phyloP scores from a whole-genome alignment of 2,329 filamentous ascomycete species.

The Aspergillus tanneri region DNA sequence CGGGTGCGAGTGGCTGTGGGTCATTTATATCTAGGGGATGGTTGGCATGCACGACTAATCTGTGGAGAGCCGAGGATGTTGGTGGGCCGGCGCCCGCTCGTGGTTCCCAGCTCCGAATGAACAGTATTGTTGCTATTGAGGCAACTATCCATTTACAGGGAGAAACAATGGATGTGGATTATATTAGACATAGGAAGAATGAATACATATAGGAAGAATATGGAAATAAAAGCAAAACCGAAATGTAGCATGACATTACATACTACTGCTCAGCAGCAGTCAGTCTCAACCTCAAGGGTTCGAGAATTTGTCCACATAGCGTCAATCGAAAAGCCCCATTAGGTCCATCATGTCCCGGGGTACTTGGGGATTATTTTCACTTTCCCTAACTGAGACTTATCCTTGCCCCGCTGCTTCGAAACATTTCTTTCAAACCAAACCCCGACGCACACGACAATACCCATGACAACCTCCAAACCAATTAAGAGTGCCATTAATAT shows the following conservation, averaged over 20 bases:
- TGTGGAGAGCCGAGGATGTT: background rate
- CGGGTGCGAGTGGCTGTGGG: background rate
- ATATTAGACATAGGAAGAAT: background rate
- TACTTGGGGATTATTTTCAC: slow-evolving; percentile 29
- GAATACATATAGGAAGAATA: background rate
- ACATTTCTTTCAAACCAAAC: slow-evolving; percentile 34
- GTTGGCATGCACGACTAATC: background rate
- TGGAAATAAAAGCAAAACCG: background rate
- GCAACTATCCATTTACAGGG: no score
- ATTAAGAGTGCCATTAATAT: slow-evolving; percentile 36
- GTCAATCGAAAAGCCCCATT: background rate
- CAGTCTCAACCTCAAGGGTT: background rate
- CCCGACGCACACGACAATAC: slow-evolving; percentile 30
- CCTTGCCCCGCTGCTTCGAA: slow-evolving; percentile 25
- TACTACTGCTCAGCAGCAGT: no score
- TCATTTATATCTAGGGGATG: background rate
- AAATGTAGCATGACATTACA: background rate
- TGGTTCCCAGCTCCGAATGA: no score
- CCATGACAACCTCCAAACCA: slow-evolving; percentile 37
- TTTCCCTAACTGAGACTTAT: slow-evolving; percentile 28
- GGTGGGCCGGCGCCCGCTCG: background rate
- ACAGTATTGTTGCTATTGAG: no score
- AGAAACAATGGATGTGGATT: no score
- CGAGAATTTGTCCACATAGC: background rate
- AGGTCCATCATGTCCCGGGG: slow-evolving; percentile 8